Base-by-base conservation (phyloP, 192 early-diverging fungal species). In the Phycomyces blakesleeanus region DNA sequence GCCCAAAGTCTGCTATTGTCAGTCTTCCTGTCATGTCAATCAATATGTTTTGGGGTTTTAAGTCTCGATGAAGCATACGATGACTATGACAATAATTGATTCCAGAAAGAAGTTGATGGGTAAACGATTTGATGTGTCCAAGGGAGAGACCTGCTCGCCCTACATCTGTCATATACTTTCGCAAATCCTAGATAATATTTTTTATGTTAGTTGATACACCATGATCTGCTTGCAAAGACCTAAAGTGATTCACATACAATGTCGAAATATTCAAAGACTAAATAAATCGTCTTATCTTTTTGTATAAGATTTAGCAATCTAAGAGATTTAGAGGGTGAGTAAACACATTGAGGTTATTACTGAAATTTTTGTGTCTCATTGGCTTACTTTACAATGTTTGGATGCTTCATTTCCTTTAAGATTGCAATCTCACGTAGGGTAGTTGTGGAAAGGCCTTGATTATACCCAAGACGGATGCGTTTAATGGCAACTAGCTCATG, bases 41-140 rank as follows among this genome's bases (percentile, higher is more conserved):
- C 34, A 99, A 82, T 73, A 98, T 64, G 73, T 99, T 99, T 78
- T 98, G 95, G n/a, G 95, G 97, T 64, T 99, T 99, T 50, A 99
- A 78, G 71, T 99, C 97, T 15, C 97, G 86, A 76, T 99, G 97
- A 26, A 99, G 74, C 56, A 97, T 91, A n/a, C 97, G 84, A 63
- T 85, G 87, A 37, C 85, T 83, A 75, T 99, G 97, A 67, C 95
- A 98, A 79, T 88, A 97, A 29, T 81, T 76, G 16, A 99, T 71
- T 15, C 95, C 97, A 64, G 85, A 83, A 66, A 95, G 61, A 11
- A 99, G 78, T 76, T 99, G 97, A 68, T 84, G 81, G 77, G 92
- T 85, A 74, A 95, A 98, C 77, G 69, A 68, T 47, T 74, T 68
- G 47, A 70, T 64, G 42, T 74, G 74, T 14, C 29, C 24, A n/a